phyloP scores from a whole-genome alignment of 75 land plant genomes.

The Picea glauca region DNA sequence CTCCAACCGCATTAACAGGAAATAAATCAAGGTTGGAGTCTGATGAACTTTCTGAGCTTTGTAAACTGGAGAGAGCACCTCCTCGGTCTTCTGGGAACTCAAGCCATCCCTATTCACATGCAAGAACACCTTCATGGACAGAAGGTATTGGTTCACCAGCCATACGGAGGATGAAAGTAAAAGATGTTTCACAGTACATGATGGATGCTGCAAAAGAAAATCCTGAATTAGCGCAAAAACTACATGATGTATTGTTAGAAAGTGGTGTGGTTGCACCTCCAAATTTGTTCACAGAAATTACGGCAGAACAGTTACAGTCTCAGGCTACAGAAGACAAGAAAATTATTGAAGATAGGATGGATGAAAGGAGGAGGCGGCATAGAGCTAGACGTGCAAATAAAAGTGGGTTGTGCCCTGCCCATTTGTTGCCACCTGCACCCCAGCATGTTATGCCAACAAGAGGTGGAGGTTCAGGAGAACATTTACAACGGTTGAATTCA shows the following conservation, averaged over 20 bases:
- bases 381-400: conserved; percentile 14
- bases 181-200: conserved; percentile 89
- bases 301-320: conserved; percentile 26
- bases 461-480: conserved; percentile 15
- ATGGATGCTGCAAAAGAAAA: conserved; percentile 94
- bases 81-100: conserved; percentile 11
- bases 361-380: conserved; percentile 13
- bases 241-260: conserved; percentile 81
- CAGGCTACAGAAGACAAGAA: conserved; percentile 17
- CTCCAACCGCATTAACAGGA: not conserved
- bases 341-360: conserved; percentile 7
- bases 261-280: conserved; percentile 87
- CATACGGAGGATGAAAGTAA: conserved; percentile 64
- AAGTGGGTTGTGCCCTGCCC: conserved; percentile 13
- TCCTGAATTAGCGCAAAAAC: conserved; percentile 81
- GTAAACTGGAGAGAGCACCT: conserved; percentile 12
- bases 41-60: conserved; percentile 9
- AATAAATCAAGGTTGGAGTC: conserved; percentile 3
- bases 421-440: conserved; percentile 42
- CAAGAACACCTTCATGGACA: conserved; percentile 86
- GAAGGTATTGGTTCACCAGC: conserved; percentile 80
- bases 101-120: conserved; percentile 39
- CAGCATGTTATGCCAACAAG: conserved; percentile 18
- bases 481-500: conserved; percentile 27
- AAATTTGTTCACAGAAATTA: conserved; percentile 56